Evolutionary conservation across 1,139 yeast species (phyloP).

Genomic region (Tardiomyces digboiensis): DNA sequence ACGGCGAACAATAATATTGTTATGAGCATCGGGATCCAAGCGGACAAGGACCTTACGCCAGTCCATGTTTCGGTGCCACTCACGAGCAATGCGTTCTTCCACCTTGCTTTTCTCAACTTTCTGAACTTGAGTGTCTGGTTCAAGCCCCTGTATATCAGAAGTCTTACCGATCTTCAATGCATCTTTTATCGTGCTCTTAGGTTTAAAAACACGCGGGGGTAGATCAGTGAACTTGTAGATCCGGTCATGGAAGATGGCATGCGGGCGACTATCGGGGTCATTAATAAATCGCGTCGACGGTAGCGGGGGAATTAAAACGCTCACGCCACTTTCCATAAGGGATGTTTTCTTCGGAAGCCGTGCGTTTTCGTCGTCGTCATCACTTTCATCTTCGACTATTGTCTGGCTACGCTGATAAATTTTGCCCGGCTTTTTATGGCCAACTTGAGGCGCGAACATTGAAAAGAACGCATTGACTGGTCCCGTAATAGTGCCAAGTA

Average conservation of each 20-base stretch:
- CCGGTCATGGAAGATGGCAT: constrained; percentile 68
- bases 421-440: constrained; percentile 20
- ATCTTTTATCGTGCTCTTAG: constrained; percentile 12
- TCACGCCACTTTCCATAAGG: constrained; percentile 72
- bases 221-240: constrained; percentile 55
- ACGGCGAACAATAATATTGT: constrained; percentile 83
- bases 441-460: constrained; percentile 24
- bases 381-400: constrained; percentile 12
- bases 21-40: constrained; percentile 90
- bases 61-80: constrained; percentile 74
- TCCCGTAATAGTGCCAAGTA: not conserved
- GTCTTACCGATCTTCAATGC: constrained; percentile 5
- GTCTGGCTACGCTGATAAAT: constrained; percentile 26
- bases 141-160: constrained; percentile 2
- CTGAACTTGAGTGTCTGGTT: constrained; percentile 8
- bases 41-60: constrained; percentile 93
- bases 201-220: constrained; percentile 36
- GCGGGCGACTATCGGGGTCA: constrained; percentile 50
- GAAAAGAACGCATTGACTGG: constrained; percentile 17
- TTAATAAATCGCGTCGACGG: constrained; percentile 65
- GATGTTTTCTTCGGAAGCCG: constrained; percentile 58
- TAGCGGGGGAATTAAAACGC: constrained; percentile 76
- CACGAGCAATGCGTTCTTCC: constrained; percentile 83
- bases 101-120: constrained; percentile 33
- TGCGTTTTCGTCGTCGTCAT: constrained; percentile 13